A percentile compares a stretch with the other conserved stretches of the same genome.
phyloP scores from a whole-genome alignment of 495 filamentous ascomycete genomes.

The Lophiotrema nucula region DNA sequence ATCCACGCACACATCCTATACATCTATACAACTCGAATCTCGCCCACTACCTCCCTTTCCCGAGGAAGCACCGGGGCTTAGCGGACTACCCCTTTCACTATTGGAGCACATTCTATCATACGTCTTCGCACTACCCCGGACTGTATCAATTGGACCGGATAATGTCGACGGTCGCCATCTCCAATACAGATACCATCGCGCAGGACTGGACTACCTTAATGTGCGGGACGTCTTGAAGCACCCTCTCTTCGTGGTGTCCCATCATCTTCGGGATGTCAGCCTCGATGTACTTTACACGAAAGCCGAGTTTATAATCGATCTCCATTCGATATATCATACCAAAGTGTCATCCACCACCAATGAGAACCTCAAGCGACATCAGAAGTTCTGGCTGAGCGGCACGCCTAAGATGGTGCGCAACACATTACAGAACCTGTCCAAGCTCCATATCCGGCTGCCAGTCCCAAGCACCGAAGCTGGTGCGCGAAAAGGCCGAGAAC shows the following conservation, averaged over 20 bases:
- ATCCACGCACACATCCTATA: not conserved
- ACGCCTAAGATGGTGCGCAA: conserved; percentile 15
- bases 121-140: conserved; percentile 7
- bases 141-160: conserved; percentile 14
- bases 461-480: conserved; percentile 28
- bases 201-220: conserved; percentile 18
- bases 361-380: conserved; percentile 17
- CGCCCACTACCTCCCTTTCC: not conserved
- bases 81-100: conserved; percentile 7
- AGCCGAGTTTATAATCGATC: conserved; percentile 23
- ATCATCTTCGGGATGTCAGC: conserved; percentile 3
- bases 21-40: not conserved
- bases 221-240: conserved; percentile 12
- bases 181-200: conserved; percentile 14
- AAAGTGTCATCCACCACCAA: conserved; percentile 14
- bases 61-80: not conserved
- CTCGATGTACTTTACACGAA: conserved; percentile 19
- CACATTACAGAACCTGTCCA: conserved; percentile 21
- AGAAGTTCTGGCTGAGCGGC: conserved; percentile 20
- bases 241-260: conserved; percentile 22
- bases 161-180: conserved; percentile 1
- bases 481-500: conserved; percentile 14
- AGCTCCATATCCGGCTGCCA: conserved; percentile 22
- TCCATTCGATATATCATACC: conserved; percentile 22
- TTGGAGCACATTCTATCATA: conserved; percentile 26